Conservation (phyloP, 441 rosid species). For the Syzygium syzygioides region DNA sequence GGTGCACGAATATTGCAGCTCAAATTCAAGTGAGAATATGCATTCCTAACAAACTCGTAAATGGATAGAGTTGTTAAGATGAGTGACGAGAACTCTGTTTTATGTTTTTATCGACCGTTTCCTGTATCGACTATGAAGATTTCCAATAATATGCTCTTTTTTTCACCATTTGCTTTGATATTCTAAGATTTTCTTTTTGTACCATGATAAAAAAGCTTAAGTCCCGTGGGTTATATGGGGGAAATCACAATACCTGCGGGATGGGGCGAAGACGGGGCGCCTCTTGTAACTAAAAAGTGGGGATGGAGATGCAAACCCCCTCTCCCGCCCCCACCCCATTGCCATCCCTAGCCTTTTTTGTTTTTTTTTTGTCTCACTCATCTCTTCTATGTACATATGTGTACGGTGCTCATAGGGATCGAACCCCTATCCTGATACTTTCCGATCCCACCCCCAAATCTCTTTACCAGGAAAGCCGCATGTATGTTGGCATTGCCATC, state of each 20-base stretch:
- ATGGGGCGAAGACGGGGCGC: background rate
- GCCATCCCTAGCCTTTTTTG: background rate
- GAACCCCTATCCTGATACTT: too few relatives aligned
- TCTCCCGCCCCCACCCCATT: background rate
- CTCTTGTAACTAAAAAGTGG: background rate
- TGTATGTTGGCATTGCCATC: too few relatives aligned
- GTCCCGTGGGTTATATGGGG: background rate
- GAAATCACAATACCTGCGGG: background rate
- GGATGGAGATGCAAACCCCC: background rate
- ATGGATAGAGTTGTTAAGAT: background rate
- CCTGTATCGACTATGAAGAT: background rate
- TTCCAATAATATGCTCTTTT: background rate
- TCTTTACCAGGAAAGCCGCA: too few relatives aligned
- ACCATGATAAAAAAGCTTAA: background rate
- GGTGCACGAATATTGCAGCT: background rate
- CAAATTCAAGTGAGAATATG: background rate
- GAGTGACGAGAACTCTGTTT: background rate
- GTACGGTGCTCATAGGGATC: too few relatives aligned
- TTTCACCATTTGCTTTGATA: background rate
- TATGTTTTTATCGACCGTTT: background rate
- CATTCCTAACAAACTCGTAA: background rate
- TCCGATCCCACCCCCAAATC: too few relatives aligned
- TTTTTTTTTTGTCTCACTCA: too few relatives aligned
- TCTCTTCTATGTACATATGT: too few relatives aligned
- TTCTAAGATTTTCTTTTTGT: background rate